These are phyloP conservation scores for Fusarium incarnatum DNA, from an alignment of 2,329 filamentous ascomycete species.

Conservation along the genomic window DNA sequence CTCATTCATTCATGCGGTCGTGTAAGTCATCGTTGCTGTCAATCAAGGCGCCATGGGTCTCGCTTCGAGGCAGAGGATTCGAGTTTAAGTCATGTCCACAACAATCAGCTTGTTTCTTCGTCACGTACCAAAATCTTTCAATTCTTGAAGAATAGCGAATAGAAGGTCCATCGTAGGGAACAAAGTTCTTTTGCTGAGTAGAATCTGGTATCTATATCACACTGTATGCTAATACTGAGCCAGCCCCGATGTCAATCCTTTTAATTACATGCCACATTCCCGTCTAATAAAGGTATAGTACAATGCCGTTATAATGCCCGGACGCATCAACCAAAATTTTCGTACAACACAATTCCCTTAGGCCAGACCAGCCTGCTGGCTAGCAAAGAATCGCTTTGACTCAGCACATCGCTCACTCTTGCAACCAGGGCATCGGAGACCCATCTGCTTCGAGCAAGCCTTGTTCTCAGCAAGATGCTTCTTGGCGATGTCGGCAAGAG, in stretches of 20 bases:
- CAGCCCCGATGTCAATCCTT: constrained; percentile 16
- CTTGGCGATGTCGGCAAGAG: constrained; percentile 87
- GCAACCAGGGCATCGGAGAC: constrained; percentile 90
- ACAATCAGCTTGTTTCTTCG: too few relatives aligned
- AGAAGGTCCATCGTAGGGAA: background rate
- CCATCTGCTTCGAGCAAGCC: constrained; percentile 84
- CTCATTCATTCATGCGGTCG: background rate
- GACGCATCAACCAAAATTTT: background rate
- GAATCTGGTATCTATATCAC: constrained; percentile 21
- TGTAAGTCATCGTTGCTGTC: background rate
- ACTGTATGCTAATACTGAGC: background rate
- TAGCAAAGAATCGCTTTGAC: constrained; percentile 75
- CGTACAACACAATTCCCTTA: background rate
- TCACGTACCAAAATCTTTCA: too few relatives aligned
- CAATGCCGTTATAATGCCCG: constrained; percentile 11
- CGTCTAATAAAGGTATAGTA: constrained; percentile 32
- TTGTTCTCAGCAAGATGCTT: constrained; percentile 77
- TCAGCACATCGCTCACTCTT: constrained; percentile 88
- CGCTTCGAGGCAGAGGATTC: background rate
- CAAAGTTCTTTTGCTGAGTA: background rate
- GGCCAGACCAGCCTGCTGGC: constrained; percentile 50
- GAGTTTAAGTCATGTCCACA: background rate
- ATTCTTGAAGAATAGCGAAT: background rate
- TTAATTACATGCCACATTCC: constrained; percentile 24
- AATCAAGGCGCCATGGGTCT: background rate